Percentiles rank a stretch among this genome's conserved stretches.
These are phyloP conservation scores for Linum usitatissimum DNA, from an alignment of 345 rosid genomes.

Conservation along the genomic window DNA sequence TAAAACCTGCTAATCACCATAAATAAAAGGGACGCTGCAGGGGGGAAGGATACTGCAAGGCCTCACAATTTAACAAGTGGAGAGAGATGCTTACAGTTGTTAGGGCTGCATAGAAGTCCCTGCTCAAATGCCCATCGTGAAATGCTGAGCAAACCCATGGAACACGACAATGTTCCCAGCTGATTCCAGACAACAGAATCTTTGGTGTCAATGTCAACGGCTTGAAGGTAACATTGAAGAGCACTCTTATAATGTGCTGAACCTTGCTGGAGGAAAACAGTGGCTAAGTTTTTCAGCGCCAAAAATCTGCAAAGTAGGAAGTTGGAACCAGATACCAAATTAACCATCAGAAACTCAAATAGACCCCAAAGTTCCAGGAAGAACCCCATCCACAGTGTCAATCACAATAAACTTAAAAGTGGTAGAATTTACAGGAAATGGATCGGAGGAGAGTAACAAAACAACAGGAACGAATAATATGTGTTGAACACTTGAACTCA, in stretches of 20 bases:
- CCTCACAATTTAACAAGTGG: neutral
- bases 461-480: neutral
- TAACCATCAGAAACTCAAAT: neutral
- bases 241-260: slow-evolving; percentile 73
- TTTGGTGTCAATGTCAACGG: slow-evolving; percentile 87
- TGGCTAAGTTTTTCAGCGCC: slow-evolving; percentile 86
- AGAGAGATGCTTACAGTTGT: slow-evolving; percentile 54
- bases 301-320: slow-evolving; percentile 55
- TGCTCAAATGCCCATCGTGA: slow-evolving; percentile 99
- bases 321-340: neutral
- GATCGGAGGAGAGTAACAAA: neutral
- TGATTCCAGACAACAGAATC: slow-evolving; percentile 98
- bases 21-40: neutral
- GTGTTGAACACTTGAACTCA: neutral
- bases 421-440: neutral
- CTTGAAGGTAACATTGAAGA: slow-evolving; percentile 86
- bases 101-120: slow-evolving; percentile 96
- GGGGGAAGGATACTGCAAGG: neutral
- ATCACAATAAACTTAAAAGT: neutral
- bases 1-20: neutral
- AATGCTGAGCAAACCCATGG: slow-evolving; percentile 79
- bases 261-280: slow-evolving; percentile 86
- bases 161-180: slow-evolving; percentile 92
- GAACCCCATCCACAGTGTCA: neutral
- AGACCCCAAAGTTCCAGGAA: neutral